phyloP scores from a whole-genome alignment of 306 rosid genomes.

The peach (Prunus persica) region Prunus_persica_NCBIv2 NC_034011.1:8717001-8717500 shows the following conservation, averaged over 20 bases:
- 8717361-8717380: constrained; percentile 56
- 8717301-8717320: constrained; percentile 58
- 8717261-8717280: constrained; percentile 63
- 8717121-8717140: no score
- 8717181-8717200: no score
- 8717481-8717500: constrained; percentile 24
- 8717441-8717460: neutral
- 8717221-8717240: constrained; percentile 49
- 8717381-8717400: constrained; percentile 26
- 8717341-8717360: constrained; percentile 56
- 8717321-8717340: constrained; percentile 46
- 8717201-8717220: constrained; percentile 28
- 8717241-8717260: constrained; percentile 82
- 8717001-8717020: neutral
- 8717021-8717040: neutral
- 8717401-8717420: constrained; percentile 17
- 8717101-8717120: no score
- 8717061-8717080: no score
- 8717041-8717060: neutral
- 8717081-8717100: no score
- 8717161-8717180: no score
- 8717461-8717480: neutral
- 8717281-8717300: constrained; percentile 59
- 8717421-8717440: constrained; percentile 14
- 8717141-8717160: no score